These are phyloP conservation scores for Phlyctochytrium bullatum DNA, from an alignment of 192 early-diverging fungal species.

Conservation along the genomic window DNA sequence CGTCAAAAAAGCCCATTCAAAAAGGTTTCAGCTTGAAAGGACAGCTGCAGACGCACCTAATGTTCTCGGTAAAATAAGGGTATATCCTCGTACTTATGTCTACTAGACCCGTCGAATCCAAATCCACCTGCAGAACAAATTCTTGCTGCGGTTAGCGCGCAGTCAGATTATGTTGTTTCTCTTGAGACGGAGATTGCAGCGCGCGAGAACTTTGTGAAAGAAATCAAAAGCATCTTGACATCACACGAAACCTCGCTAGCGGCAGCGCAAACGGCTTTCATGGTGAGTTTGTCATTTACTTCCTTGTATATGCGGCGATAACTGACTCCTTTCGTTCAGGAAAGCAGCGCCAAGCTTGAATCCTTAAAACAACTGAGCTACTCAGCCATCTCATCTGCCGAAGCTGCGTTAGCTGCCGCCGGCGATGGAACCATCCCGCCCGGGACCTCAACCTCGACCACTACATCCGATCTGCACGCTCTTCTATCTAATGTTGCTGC, in stretches of 20 bases:
- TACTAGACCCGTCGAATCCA: neutral
- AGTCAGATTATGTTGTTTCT: neutral
- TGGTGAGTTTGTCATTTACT: neutral
- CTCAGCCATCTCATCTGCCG: neutral
- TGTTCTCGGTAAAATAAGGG: neutral
- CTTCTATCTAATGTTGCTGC: neutral
- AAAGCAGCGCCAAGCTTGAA: neutral
- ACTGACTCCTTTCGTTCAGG: neutral
- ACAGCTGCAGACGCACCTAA: neutral
- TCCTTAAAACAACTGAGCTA: neutral
- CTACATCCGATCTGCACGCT: neutral
- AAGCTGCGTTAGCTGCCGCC: no score
- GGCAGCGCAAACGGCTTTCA: neutral
- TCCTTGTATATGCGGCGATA: neutral
- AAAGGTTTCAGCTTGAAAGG: neutral
- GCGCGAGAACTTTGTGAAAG: neutral
- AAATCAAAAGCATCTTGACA: neutral
- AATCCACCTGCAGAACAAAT: constrained; percentile 1
- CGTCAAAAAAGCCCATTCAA: neutral
- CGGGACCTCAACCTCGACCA: no score
- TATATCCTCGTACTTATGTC: neutral
- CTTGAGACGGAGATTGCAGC: neutral
- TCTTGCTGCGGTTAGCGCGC: neutral
- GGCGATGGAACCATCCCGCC: no score
- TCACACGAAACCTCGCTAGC: neutral